Base-by-base conservation (phyloP, 257 asterid species). In the Anisodus tanguticus region DNA sequence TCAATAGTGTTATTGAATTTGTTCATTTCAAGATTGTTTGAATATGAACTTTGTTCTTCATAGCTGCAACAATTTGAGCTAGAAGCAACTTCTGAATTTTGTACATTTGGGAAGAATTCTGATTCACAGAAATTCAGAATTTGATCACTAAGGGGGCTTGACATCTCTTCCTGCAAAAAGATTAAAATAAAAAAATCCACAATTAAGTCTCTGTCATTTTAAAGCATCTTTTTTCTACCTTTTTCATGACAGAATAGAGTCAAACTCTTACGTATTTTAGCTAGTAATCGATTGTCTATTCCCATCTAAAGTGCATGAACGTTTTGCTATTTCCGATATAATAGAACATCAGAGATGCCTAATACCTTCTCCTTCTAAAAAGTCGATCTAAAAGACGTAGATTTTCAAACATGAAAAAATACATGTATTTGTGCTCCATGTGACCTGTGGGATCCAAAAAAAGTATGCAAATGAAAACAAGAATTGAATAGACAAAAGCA, bases 141-240 rank as follows among this genome's bases (percentile, higher is more conserved):
- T 82, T 93, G 97, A 76, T 93, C 96, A 86, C 90, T 93, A 3
- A 93, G 83, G 8, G 96, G 95, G 90, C 93, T 95, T 68, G 92
- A 81, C 57, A 95, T 92, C 84, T 93, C 98, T 31, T 95, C 97
- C 97, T 95, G 90, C 85, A 74, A 83, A 72, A 31, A 1, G 0
- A 31, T 22, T 0, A 31, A 31, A 31, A 31, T 31, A 31, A 31
- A 31, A 31, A 31, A 22, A 22, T 22, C 1, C 35, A 31, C 35
- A 1, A 6, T 22, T 7, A 49, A 76, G 43, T 49, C 2, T 49
- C 2, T 39, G 22, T 7, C 31, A 68, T 68, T 68, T 39, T 62
- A 15, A 13, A 62, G 39, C 69, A 62, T 62, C 39, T 62, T 19
- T 62, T 39, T 62, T 22, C 69, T 62, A 62, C 4, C 66, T 8